Evolutionary conservation across 2,329 filamentous ascomycete genomes (phyloP), one percentile per base, ranked within the genome.

Genomic region (Exophiala bonariae): DNA sequence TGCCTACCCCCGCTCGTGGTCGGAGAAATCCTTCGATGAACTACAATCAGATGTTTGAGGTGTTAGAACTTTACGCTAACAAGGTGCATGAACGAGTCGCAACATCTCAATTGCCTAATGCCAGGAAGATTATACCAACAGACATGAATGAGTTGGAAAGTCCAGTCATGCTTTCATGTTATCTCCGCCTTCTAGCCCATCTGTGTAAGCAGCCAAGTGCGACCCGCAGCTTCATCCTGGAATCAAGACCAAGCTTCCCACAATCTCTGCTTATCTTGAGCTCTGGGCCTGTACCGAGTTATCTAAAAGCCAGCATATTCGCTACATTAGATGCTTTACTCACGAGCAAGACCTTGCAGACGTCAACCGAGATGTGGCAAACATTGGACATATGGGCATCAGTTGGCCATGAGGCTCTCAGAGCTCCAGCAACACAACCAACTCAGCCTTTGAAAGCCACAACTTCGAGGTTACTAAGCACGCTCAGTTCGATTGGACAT

Each of bases 151-250:
- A 96, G 63, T 88, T 90, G 3, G 95, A 99, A 66, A 95, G 89
- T 32, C 85, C 86, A n/a, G 87, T 96, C 69, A 96, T 99, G 89
- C 77, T 99, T 20, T 90, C 96, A 63, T 92, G 89, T 59, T 97
- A 97, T 64, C 76, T 99, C 42, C 83, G 92, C 22, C 78, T 99
- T 4, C 87, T 96, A 59, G 82, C 89, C 3, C 89, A 95, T 65
- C 74, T 99, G 8, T 85, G 86, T 52, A 77, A 79, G 17, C 83
- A 92, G 62, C 96, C 89, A 61, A 75, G 79, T 49, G 73, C 76
- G 16, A 86, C 89, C 1, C 80, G 92, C 40, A 71, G 79, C 26
- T 96, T 86, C 74, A 76, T 97, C 49, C 72, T 95, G 17, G 78
- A 82, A 33, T 78, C 83, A 17, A 78, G 76, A 4, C 85, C 88